Evolutionary conservation across 2,329 filamentous ascomycete genomes (phyloP).

Genomic region (Endothia cerciana): DNA sequence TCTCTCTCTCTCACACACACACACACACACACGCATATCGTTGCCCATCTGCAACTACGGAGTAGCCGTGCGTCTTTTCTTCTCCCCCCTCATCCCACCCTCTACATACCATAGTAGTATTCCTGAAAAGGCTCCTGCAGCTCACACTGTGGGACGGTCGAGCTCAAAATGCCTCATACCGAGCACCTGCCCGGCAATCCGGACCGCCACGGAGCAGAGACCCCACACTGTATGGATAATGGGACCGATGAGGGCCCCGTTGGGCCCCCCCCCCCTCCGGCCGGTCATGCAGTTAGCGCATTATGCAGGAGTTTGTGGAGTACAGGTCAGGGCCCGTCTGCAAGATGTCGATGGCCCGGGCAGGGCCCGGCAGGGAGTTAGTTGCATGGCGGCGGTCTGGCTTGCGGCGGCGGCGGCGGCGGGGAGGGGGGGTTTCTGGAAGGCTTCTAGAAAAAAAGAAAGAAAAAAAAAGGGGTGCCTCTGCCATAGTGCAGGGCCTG

Average conservation of each 20-base stretch:
- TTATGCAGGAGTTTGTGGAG: slow-evolving; percentile 11
- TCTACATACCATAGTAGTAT: too few relatives aligned
- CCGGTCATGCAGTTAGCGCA: not conserved
- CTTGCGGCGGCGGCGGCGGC: too few relatives aligned
- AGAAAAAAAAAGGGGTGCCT: not conserved
- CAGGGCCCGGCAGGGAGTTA: not conserved
- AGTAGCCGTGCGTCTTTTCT: not conserved
- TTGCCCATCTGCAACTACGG: too few relatives aligned
- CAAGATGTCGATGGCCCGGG: not conserved
- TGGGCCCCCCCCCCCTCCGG: not conserved
- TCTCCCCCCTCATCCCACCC: too few relatives aligned
- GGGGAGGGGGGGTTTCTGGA: not conserved
- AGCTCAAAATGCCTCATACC: slow-evolving; percentile 1
- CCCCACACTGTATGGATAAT: too few relatives aligned
- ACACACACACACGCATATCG: too few relatives aligned
- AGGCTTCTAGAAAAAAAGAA: slow-evolving; percentile 1
- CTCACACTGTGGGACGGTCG: not conserved
- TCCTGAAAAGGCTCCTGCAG: not conserved
- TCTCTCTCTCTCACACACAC: too few relatives aligned
- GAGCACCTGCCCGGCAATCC: too few relatives aligned
- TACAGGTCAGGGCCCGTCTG: not conserved
- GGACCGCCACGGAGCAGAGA: not conserved
- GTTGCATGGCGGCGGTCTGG: not conserved
- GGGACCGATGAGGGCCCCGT: too few relatives aligned
- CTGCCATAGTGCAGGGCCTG: too few relatives aligned